These are phyloP conservation scores for Eimeria nieschulzi DNA, from an alignment of 169 alveolate genomes.

Conservation along the genomic window DNA sequence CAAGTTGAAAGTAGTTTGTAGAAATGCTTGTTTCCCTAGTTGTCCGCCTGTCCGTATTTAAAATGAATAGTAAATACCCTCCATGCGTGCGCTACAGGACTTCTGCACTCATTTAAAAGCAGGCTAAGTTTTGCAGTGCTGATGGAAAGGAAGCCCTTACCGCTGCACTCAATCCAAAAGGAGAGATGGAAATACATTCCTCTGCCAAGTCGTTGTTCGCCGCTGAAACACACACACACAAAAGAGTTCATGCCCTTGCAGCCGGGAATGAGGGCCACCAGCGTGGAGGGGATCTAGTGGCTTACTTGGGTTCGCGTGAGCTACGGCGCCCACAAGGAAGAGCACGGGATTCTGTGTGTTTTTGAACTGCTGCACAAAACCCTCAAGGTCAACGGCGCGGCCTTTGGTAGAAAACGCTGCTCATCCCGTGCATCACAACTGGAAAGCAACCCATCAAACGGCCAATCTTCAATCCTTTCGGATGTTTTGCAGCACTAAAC, in stretches of 20 bases:
- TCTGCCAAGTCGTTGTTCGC: constrained; percentile 76
- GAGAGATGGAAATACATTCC: constrained; percentile 82
- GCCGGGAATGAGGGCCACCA: background rate
- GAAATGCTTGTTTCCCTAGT: too few relatives aligned
- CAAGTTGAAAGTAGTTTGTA: too few relatives aligned
- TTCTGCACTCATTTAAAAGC: too few relatives aligned
- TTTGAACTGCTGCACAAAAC: constrained; percentile 59
- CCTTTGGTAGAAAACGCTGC: constrained; percentile 61
- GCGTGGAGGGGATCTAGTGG: background rate
- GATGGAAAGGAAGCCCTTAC: constrained; percentile 51
- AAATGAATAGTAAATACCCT: too few relatives aligned
- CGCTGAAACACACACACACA: constrained; percentile 14
- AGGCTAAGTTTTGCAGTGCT: too few relatives aligned
- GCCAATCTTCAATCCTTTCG: too few relatives aligned
- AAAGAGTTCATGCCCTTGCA: background rate
- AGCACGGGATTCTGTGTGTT: constrained; percentile 74
- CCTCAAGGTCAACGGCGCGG: constrained; percentile 53
- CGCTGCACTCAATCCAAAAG: constrained; percentile 84
- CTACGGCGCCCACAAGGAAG: constrained; percentile 86
- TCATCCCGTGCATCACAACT: too few relatives aligned
- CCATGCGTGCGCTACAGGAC: too few relatives aligned
- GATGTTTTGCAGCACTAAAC: too few relatives aligned
- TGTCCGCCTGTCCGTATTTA: too few relatives aligned
- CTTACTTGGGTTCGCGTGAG: constrained; percentile 83
- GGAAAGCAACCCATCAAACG: too few relatives aligned